A percentile compares a stretch with the other conserved stretches of the same genome.
phyloP scores from a whole-genome alignment of 371 early-diverging fungal species.

The Lichtheimia ramosa region DNA sequence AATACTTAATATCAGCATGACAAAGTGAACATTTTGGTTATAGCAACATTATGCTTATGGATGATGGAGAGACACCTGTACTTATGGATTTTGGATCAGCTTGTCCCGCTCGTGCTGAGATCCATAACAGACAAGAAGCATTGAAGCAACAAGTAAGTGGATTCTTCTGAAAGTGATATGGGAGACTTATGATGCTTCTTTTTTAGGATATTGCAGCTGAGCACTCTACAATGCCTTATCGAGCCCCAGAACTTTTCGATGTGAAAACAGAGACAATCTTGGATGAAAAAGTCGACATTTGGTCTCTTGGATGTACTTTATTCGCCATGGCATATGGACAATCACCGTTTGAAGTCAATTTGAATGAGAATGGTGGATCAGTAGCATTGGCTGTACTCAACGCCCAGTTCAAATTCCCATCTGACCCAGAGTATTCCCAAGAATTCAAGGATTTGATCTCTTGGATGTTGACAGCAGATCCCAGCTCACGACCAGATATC shows the following conservation, averaged over 20 bases:
- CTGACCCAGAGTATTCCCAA: constrained; percentile 50
- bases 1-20: neutral
- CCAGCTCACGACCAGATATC: constrained; percentile 67
- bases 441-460: constrained; percentile 63
- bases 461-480: constrained; percentile 67
- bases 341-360: constrained; percentile 75
- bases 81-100: constrained; percentile 83
- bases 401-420: constrained; percentile 64
- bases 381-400: constrained; percentile 74
- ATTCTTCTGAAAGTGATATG: too few relatives aligned
- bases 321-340: constrained; percentile 75
- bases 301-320: constrained; percentile 78
- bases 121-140: constrained; percentile 63
- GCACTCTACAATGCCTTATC: constrained; percentile 74
- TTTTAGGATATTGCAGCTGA: constrained; percentile 72
- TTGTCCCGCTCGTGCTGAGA: constrained; percentile 55
- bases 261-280: constrained; percentile 62
- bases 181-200: neutral
- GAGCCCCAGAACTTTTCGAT: constrained; percentile 84
- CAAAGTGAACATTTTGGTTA: neutral
- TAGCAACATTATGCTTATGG: constrained; percentile 61
- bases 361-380: constrained; percentile 71
- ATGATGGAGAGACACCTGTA: constrained; percentile 67
- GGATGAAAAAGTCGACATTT: constrained; percentile 77
- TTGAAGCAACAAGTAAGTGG: constrained; percentile 57